Percentiles rank a stretch among this genome's conserved stretches.
phyloP scores from a whole-genome alignment of 1,139 yeast species.

The Protomyces gravidus region DNA sequence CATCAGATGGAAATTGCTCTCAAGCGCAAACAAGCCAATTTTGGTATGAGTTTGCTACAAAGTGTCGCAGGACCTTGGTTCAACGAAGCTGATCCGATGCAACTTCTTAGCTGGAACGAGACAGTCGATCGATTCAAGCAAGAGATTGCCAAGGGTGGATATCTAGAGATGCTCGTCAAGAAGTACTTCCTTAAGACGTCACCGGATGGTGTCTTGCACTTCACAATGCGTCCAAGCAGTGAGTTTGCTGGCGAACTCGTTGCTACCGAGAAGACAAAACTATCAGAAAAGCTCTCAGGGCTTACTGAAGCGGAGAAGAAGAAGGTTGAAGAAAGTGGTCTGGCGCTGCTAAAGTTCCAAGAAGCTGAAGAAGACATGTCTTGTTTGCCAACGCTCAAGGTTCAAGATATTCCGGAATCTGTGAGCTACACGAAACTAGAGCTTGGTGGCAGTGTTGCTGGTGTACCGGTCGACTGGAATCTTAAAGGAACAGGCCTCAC shows the following conservation, averaged over 20 bases:
- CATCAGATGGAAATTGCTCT: slow-evolving; percentile 81
- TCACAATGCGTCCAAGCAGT: slow-evolving; percentile 68
- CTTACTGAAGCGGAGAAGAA: slow-evolving; percentile 57
- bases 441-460: slow-evolving; percentile 30
- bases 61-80: slow-evolving; percentile 80
- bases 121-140: slow-evolving; percentile 56
- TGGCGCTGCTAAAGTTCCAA: slow-evolving; percentile 59
- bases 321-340: slow-evolving; percentile 58
- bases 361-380: slow-evolving; percentile 66
- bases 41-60: slow-evolving; percentile 75
- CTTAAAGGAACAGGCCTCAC: slow-evolving; percentile 65
- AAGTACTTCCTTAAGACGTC: slow-evolving; percentile 47
- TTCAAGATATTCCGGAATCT: slow-evolving; percentile 63
- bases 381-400: slow-evolving; percentile 69
- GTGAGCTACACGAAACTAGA: slow-evolving; percentile 47
- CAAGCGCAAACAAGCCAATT: slow-evolving; percentile 83
- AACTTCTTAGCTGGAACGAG: slow-evolving; percentile 60
- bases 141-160: slow-evolving; percentile 57
- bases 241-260: slow-evolving; percentile 50
- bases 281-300: slow-evolving; percentile 46
- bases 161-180: slow-evolving; percentile 54
- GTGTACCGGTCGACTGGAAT: slow-evolving; percentile 38
- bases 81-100: slow-evolving; percentile 68
- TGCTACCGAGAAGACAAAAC: slow-evolving; percentile 55
- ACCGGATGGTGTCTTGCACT: slow-evolving; percentile 57